phyloP scores from a whole-genome alignment of 2,329 filamentous ascomycete genomes.

The Phyllosticta citriasiana region DNA sequence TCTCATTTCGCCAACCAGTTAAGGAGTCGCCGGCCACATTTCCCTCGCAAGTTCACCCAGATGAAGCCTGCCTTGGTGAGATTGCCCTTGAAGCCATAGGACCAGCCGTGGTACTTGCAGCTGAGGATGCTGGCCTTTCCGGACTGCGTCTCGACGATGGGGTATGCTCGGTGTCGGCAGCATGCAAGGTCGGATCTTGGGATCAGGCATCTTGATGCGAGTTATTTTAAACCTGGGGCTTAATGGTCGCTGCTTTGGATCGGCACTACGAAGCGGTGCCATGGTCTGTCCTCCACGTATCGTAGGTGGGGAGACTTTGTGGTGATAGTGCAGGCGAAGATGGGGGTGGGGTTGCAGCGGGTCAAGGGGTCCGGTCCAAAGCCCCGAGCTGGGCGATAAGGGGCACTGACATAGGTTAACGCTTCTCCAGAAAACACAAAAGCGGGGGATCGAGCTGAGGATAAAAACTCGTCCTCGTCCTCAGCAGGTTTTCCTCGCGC shows the following conservation, averaged over 20 bases:
- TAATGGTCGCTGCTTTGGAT: not conserved
- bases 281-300: not conserved
- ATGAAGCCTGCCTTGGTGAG: slow-evolving; percentile 31
- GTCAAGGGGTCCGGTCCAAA: not conserved
- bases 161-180: slow-evolving; percentile 30
- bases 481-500: no score
- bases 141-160: slow-evolving; percentile 16
- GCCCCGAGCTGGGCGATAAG: not conserved
- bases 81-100: slow-evolving; percentile 28
- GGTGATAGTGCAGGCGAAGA: not conserved
- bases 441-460: no score
- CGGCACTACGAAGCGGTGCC: no score
- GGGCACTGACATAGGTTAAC: not conserved
- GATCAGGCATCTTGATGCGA: not conserved
- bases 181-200: not conserved
- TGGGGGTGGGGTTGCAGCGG: not conserved
- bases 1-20: slow-evolving; percentile 10
- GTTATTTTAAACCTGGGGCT: not conserved
- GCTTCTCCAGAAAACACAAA: no score
- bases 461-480: no score
- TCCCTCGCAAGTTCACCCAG: slow-evolving; percentile 32
- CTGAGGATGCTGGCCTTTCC: slow-evolving; percentile 27
- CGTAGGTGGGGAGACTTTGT: not conserved
- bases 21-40: slow-evolving; percentile 43
- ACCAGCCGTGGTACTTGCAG: slow-evolving; percentile 37